These are phyloP conservation scores for Aspergillus floridensis DNA, from an alignment of 2,329 filamentous ascomycete species.

Conservation along the genomic window DNA sequence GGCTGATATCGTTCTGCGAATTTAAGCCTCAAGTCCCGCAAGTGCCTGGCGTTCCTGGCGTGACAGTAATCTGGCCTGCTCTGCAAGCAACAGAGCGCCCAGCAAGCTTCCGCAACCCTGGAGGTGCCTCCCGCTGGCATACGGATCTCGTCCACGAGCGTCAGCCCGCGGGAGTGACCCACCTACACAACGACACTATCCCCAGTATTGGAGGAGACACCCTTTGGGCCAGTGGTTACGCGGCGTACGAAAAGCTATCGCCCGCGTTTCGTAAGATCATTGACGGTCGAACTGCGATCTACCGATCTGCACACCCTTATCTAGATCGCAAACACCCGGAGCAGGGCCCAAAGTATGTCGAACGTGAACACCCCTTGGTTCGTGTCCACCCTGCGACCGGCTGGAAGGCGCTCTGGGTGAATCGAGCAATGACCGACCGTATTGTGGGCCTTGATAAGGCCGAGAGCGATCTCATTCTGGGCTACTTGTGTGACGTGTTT, in stretches of 20 bases:
- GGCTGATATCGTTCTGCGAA: neutral
- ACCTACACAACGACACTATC: slow-evolving; percentile 67
- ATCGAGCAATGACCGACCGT: slow-evolving; percentile 64
- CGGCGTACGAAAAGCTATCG: slow-evolving; percentile 70
- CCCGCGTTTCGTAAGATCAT: slow-evolving; percentile 69
- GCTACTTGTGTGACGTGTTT: slow-evolving; percentile 66
- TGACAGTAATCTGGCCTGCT: slow-evolving; percentile 68
- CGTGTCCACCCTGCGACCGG: slow-evolving; percentile 70
- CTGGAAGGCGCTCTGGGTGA: slow-evolving; percentile 72
- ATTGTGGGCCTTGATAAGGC: slow-evolving; percentile 68
- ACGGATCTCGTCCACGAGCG: slow-evolving; percentile 68
- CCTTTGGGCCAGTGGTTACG: slow-evolving; percentile 68
- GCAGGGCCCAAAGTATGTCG: slow-evolving; percentile 63
- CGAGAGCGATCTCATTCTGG: slow-evolving; percentile 66
- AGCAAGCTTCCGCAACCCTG: slow-evolving; percentile 64
- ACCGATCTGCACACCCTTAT: slow-evolving; percentile 64
- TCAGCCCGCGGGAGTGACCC: slow-evolving; percentile 68
- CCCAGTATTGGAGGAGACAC: slow-evolving; percentile 67
- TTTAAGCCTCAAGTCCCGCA: slow-evolving; percentile 66
- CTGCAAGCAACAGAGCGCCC: slow-evolving; percentile 60
- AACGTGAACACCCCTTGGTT: slow-evolving; percentile 66
- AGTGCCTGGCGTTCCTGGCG: slow-evolving; percentile 64
- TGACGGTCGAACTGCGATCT: slow-evolving; percentile 64
- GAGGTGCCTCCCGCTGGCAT: slow-evolving; percentile 68
- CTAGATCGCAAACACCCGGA: slow-evolving; percentile 62